Conservation (phyloP, 139 green algal genomes). For the Microglena sp. region DNA sequence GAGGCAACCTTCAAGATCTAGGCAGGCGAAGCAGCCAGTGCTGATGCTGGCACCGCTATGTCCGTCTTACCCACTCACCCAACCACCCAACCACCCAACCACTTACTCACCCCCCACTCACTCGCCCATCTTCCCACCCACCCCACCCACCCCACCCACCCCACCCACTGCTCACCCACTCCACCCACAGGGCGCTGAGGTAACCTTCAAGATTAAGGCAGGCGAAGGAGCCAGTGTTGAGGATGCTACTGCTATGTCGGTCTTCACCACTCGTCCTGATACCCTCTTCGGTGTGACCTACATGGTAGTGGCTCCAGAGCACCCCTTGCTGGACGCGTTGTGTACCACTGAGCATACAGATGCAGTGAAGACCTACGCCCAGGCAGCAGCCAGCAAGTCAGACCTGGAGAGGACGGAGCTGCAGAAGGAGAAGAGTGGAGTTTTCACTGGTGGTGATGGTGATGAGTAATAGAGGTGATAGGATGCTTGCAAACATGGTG, state of each 20-base stretch:
- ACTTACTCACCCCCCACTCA: no score
- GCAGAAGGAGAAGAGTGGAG: conserved; percentile 84
- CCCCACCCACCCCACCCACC: no score
- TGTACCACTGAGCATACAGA: conserved; percentile 10
- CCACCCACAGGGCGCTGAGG: conserved; percentile 22
- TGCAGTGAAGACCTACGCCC: conserved; percentile 70
- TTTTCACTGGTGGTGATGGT: conserved; percentile 67
- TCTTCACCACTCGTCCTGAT: conserved; percentile 91
- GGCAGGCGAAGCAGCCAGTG: no score
- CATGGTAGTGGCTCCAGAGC: conserved; percentile 92
- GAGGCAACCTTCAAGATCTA: no score
- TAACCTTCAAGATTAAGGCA: conserved; percentile 36
- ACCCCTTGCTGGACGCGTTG: conserved; percentile 61
- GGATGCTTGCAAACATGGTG: conserved; percentile 5
- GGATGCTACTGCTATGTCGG: conserved; percentile 29
- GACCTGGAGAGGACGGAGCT: conserved; percentile 92
- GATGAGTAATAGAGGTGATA: neutral
- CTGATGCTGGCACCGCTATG: no score
- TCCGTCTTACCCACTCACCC: no score
- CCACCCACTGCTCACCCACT: no score
- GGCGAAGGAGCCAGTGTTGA: conserved; percentile 8
- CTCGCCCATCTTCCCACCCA: no score
- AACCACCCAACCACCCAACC: no score
- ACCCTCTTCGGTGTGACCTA: conserved; percentile 96
- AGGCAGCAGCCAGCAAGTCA: conserved; percentile 66